Conservation (phyloP, 2,329 filamentous ascomycete genomes). For the Conoideocrella luteorostrata region DNA sequence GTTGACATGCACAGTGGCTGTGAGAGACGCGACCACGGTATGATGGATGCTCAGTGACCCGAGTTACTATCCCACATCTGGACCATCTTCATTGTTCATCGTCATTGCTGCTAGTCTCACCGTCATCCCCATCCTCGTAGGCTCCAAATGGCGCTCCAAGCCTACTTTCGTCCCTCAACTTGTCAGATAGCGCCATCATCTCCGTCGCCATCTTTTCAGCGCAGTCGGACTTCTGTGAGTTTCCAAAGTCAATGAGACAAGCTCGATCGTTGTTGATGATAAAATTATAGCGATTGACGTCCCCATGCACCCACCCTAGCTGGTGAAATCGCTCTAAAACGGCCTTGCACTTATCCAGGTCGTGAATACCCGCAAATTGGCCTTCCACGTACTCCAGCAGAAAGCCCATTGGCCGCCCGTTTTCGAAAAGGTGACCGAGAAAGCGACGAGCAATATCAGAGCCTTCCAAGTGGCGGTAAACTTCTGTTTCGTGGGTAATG, state of each 20-base stretch:
- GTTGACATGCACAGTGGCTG: too few relatives aligned
- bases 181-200: too few relatives aligned
- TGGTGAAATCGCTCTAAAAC: slow-evolving; percentile 21
- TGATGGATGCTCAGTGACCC: too few relatives aligned
- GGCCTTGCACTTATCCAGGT: slow-evolving; percentile 22
- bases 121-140: too few relatives aligned
- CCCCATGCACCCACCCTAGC: slow-evolving; percentile 26
- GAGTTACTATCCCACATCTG: too few relatives aligned
- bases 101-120: too few relatives aligned
- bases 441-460: slow-evolving; percentile 25
- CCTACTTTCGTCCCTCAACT: too few relatives aligned
- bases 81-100: too few relatives aligned
- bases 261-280: slow-evolving; percentile 21
- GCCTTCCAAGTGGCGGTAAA: slow-evolving; percentile 21
- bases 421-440: slow-evolving; percentile 27
- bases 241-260: slow-evolving; percentile 27
- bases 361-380: slow-evolving; percentile 18
- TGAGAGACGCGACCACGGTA: too few relatives aligned
- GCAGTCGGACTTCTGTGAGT: background rate
- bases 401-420: slow-evolving; percentile 28
- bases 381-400: slow-evolving; percentile 27
- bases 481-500: slow-evolving; percentile 25
- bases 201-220: too few relatives aligned
- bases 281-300: slow-evolving; percentile 33
- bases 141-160: too few relatives aligned